Evolutionary conservation across 2,329 filamentous ascomycete species (phyloP), one percentile per base, ranked within the genome.

Genomic region (Fusarium torulosum): DNA sequence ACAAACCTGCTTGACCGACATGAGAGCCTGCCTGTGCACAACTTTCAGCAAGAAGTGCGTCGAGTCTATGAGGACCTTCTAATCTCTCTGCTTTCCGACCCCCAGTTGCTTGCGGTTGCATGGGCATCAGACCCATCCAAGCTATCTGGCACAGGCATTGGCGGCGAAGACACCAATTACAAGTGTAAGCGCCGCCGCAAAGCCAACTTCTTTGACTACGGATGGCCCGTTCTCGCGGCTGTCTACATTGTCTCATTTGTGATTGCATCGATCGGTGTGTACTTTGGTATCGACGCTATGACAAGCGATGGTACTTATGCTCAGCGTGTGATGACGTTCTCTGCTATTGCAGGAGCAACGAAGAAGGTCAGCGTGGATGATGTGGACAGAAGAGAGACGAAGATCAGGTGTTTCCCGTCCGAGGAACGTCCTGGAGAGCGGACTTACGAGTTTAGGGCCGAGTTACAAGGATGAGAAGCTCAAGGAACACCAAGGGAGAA

Each of bases 301-400:
- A 44, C 40, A 2, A 66, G 47, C 1, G 68, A 71, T 9, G 65
- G 56, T 0, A 60, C 53, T 1, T 17, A 52, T 1, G 52, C 57
- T 3, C 60, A 66, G 11, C 66, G 68, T 3, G 67, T 53, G 7
- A 71, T 70, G 38, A 63, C 65, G 0, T 71, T 71, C 4, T 71
- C 68, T 27, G 31, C 68, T 8, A 69, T 71, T 3, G 65, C 66
- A 0, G 55, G 54, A 0, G 68, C 68, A 6, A 71, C 68, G 0
- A 72, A 62, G 11, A 58, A 59, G 15, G 66, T 72, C 2, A 59
- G 41, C 3, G 41, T 69, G 0, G 62, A 63, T 11, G 42, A 69
- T 6, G 27, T 49, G 13, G 61, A 69, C 25, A 55, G 40, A 10
- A 58, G 27, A 7, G 50, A 66, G 4, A 69, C 56, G 0, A 63